These are phyloP conservation scores for Diplodia seriata DNA, from an alignment of 2,329 filamentous ascomycete genomes.

Conservation along the genomic window DNA sequence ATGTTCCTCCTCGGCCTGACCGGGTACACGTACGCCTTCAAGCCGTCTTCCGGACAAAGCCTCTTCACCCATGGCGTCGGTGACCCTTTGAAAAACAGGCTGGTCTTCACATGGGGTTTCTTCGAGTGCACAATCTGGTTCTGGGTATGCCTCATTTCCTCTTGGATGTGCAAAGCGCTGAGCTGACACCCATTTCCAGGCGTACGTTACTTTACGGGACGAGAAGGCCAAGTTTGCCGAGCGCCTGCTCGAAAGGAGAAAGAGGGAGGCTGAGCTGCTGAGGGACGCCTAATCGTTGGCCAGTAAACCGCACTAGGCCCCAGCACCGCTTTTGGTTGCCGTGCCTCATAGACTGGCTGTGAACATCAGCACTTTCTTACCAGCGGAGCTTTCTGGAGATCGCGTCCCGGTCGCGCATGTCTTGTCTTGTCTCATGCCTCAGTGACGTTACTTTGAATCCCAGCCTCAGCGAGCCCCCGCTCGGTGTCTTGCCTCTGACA, in stretches of 20 bases:
- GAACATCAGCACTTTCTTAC: not conserved
- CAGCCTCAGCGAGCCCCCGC: not conserved
- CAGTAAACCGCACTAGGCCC: not conserved
- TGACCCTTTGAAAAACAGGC: conserved; percentile 72
- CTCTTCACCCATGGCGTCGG: conserved; percentile 34
- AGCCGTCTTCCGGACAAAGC: conserved; percentile 54
- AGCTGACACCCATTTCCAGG: conserved; percentile 35
- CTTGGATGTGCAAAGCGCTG: not conserved
- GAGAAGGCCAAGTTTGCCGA: conserved; percentile 44
- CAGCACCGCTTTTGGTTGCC: not conserved
- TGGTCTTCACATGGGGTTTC: conserved; percentile 85
- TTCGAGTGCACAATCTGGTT: conserved; percentile 86
- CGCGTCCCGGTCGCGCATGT: not conserved
- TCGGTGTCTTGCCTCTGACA: not conserved
- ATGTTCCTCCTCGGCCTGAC: conserved; percentile 67
- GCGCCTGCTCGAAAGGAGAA: conserved; percentile 43
- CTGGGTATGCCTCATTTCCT: conserved; percentile 64
- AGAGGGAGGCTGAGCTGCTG: conserved; percentile 39
- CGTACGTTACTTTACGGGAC: conserved; percentile 47
- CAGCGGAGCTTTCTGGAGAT: not conserved
- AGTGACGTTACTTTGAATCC: not conserved
- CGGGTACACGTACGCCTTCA: conserved; percentile 70
- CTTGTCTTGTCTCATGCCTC: not conserved
- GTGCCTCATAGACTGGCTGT: too few species aligned
- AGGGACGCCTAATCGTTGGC: not conserved